Evolutionary conservation across 2,329 filamentous ascomycete species (phyloP), one percentile per base, ranked within the genome.

Genomic region (Orbilia blumenaviensis): DNA sequence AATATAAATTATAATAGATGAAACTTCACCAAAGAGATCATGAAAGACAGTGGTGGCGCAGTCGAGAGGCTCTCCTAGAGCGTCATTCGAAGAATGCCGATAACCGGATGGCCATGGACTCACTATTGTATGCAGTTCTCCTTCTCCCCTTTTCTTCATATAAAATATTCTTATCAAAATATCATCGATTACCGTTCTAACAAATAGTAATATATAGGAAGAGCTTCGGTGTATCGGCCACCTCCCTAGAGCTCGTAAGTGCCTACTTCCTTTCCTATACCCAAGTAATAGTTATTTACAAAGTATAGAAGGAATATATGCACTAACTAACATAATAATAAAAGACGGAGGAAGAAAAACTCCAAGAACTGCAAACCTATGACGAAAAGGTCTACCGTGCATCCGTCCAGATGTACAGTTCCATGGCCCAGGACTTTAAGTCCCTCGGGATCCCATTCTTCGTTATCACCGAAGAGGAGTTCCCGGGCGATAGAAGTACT

Each of bases 1-100:
- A 16, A 27, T 18, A 61, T 25, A 7, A 23, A 23, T 38, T 25
- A 6, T 14, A 29, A 54, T 27, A 79, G 79, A 78, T 78, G 78
- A 79, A 78, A 69, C 62, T 63, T n/a, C 76, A 79, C 48, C 79
- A 78, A 50, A 77, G 64, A 7, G 78, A 79, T 6, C 78, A 79
- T 44, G 78, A 79, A 61, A 79, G 67, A 27, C 74, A 74, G 38
- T 79, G 78, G 78, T 79, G 78, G 78, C 48, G 44, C 7, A 68
- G 66, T 14, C 27, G 78, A 8, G 78, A 79, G 36, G 78, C 76
- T 10, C 78, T 79, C 27, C n/a, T 78, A 2, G 69, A 76, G 32
- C 78, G 77, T 27, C 78, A 79, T 29, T 75, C 29, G 27, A 74
- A 41, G 54, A 79, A 67, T 58, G 61, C 21, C 41, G 64, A n/a